phyloP scores from a whole-genome alignment of 2,329 filamentous ascomycete genomes.

The Ophiocordyceps polyrhachis-furcata region DNA sequence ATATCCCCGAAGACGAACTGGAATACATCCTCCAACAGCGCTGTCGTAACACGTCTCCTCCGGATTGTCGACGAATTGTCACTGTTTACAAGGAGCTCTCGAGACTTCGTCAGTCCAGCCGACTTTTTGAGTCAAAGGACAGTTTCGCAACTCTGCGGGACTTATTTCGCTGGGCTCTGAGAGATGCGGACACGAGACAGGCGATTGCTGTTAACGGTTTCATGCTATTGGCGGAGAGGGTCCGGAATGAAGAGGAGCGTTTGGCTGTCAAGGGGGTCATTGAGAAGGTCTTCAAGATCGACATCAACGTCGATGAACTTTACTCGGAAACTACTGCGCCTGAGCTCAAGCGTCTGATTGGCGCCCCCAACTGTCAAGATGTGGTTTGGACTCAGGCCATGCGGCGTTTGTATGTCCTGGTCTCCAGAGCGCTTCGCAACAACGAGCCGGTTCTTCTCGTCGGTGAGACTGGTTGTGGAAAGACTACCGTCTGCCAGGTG shows the following conservation, averaged over 20 bases:
- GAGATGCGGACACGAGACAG: slow-evolving; percentile 68
- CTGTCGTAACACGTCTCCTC: slow-evolving; percentile 70
- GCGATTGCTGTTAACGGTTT: slow-evolving; percentile 85
- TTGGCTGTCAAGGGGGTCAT: slow-evolving; percentile 71
- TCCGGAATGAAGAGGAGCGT: slow-evolving; percentile 78
- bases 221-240: slow-evolving; percentile 88
- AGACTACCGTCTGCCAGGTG: slow-evolving; percentile 90
- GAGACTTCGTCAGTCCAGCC: slow-evolving; percentile 68
- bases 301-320: slow-evolving; percentile 52
- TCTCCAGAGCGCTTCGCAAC: slow-evolving; percentile 70
- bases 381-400: slow-evolving; percentile 95
- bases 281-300: slow-evolving; percentile 76
- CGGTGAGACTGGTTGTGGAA: slow-evolving; percentile 92
- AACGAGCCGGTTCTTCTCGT: slow-evolving; percentile 90
- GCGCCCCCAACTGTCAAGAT: slow-evolving; percentile 32
- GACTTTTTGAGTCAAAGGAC: slow-evolving; percentile 91
- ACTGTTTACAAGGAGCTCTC: slow-evolving; percentile 88
- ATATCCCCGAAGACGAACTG: slow-evolving; percentile 88
- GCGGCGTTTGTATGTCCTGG: slow-evolving; percentile 75
- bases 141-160: slow-evolving; percentile 94
- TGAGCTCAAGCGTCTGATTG: slow-evolving; percentile 30
- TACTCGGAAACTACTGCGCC: slow-evolving; percentile 46
- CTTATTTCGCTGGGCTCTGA: slow-evolving; percentile 83
- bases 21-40: slow-evolving; percentile 80
- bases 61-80: slow-evolving; percentile 82